Evolutionary conservation across 805 yeast genomes (phyloP).

Genomic region (Candida pseudoglaebosa): DNA sequence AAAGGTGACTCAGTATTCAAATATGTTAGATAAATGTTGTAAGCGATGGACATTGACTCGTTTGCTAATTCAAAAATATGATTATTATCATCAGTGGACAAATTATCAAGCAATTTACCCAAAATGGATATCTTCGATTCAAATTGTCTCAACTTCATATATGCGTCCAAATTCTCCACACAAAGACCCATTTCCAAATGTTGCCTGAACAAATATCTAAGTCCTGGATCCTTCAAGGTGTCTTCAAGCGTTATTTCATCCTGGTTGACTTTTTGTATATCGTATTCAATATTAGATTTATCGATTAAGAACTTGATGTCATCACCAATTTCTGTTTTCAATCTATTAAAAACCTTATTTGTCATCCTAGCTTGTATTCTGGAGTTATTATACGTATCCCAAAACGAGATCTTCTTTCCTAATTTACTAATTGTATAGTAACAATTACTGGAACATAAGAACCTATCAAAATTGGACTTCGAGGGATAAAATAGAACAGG

Average conservation of each 20-base stretch:
- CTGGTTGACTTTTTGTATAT: background rate
- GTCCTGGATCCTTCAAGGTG: conserved; percentile 69
- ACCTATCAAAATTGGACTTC: conserved; percentile 20
- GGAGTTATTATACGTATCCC: background rate
- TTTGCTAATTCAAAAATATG: conserved; percentile 32
- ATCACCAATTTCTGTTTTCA: conserved; percentile 3
- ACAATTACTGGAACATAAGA: conserved; percentile 22
- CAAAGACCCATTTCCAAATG: conserved; percentile 65
- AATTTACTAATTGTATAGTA: conserved; percentile 40
- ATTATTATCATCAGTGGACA: background rate
- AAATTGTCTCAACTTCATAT: conserved; percentile 53
- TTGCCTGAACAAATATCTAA: conserved; percentile 60
- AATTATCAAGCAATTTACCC: conserved; percentile 18
- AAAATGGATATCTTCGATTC: conserved; percentile 43
- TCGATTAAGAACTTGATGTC: conserved; percentile 3
- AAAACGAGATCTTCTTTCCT: conserved; percentile 29
- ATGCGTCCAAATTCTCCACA: conserved; percentile 74
- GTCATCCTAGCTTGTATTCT: background rate
- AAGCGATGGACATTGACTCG: conserved; percentile 58
- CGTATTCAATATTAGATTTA: background rate
- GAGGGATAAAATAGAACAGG: conserved; percentile 40
- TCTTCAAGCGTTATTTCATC: conserved; percentile 25
- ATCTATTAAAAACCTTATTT: background rate
- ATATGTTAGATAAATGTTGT: conserved; percentile 62
- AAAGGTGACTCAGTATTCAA: conserved; percentile 64